Conservation (phyloP, 805 yeast genomes). For the Wickerhamiella australiensis region DNA sequence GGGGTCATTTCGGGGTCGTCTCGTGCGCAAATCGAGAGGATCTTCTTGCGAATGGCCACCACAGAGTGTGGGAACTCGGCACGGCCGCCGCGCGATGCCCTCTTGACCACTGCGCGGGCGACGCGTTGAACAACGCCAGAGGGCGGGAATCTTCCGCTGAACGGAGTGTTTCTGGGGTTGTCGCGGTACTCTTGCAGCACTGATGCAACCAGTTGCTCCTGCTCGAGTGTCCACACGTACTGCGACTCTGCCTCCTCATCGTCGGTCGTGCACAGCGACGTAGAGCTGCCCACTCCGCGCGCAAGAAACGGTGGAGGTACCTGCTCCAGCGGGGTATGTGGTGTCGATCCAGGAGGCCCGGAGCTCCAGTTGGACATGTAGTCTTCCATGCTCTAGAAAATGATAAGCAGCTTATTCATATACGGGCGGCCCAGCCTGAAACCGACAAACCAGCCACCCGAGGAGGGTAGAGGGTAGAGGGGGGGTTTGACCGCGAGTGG, state of each 20-base stretch:
- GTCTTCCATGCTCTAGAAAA: background rate
- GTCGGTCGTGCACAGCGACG: constrained; percentile 21
- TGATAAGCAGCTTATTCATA: constrained; percentile 8
- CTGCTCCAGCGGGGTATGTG: constrained; percentile 23
- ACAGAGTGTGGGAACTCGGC: constrained; percentile 26
- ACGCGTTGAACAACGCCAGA: constrained; percentile 51
- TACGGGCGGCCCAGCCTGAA: background rate
- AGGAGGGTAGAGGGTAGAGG: no score
- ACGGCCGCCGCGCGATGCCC: constrained; percentile 23
- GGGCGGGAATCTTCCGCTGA: constrained; percentile 53
- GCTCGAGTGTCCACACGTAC: constrained; percentile 24
- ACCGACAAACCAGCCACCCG: background rate
- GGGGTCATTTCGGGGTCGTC: constrained; percentile 12
- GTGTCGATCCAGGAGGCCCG: constrained; percentile 16
- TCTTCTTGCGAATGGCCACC: constrained; percentile 26
- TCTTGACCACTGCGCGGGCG: constrained; percentile 42
- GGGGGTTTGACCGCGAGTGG: no score
- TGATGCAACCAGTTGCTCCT: constrained; percentile 36
- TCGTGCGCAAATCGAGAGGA: constrained; percentile 21
- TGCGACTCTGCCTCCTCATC: constrained; percentile 11
- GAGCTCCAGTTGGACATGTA: constrained; percentile 8
- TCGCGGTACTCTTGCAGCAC: constrained; percentile 39
- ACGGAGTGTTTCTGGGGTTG: constrained; percentile 57
- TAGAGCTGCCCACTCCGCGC: constrained; percentile 24
- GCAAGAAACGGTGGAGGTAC: constrained; percentile 15